Conservation (phyloP, 2,329 filamentous ascomycete genomes). For the Juglanconis sp. region DNA sequence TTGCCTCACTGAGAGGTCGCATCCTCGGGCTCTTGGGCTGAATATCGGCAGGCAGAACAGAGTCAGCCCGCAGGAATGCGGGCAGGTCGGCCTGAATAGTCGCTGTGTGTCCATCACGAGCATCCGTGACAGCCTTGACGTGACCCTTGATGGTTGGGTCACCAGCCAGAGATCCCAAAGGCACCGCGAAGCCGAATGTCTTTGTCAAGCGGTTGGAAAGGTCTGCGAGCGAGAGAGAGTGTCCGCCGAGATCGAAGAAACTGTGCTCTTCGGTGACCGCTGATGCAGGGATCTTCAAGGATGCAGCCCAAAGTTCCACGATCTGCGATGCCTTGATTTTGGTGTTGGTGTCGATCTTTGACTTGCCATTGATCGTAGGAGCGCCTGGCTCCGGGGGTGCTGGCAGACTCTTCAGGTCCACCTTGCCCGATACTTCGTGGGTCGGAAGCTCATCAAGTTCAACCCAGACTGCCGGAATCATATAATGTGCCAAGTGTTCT, state of each 20-base stretch:
- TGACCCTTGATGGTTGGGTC: slow-evolving; percentile 71
- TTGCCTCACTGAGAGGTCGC: slow-evolving; percentile 59
- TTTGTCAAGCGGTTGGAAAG: slow-evolving; percentile 68
- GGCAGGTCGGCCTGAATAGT: slow-evolving; percentile 74
- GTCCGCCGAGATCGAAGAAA: slow-evolving; percentile 79
- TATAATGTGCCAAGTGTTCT: slow-evolving; percentile 71
- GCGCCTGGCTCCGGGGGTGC: slow-evolving; percentile 47
- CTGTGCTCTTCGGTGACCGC: slow-evolving; percentile 68
- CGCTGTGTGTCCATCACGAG: slow-evolving; percentile 69
- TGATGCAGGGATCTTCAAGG: slow-evolving; percentile 61
- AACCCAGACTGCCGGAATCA: slow-evolving; percentile 79
- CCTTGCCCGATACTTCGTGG: slow-evolving; percentile 75
- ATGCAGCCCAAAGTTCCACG: slow-evolving; percentile 68
- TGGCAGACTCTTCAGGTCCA: slow-evolving; percentile 69
- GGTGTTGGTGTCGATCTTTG: slow-evolving; percentile 53
- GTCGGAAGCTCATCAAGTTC: slow-evolving; percentile 69
- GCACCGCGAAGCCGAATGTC: slow-evolving; percentile 70
- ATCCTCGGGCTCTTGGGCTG: slow-evolving; percentile 52
- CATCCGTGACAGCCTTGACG: slow-evolving; percentile 65
- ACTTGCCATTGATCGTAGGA: slow-evolving; percentile 33
- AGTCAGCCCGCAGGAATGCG: slow-evolving; percentile 64
- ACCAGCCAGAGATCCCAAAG: slow-evolving; percentile 67
- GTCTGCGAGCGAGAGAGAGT: slow-evolving; percentile 74
- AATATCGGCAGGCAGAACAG: slow-evolving; percentile 67
- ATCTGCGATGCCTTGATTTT: slow-evolving; percentile 66